These are phyloP conservation scores for Pestalotiopsis fici DNA, from an alignment of 2,329 filamentous ascomycete species.

Conservation along the genomic window DNA sequence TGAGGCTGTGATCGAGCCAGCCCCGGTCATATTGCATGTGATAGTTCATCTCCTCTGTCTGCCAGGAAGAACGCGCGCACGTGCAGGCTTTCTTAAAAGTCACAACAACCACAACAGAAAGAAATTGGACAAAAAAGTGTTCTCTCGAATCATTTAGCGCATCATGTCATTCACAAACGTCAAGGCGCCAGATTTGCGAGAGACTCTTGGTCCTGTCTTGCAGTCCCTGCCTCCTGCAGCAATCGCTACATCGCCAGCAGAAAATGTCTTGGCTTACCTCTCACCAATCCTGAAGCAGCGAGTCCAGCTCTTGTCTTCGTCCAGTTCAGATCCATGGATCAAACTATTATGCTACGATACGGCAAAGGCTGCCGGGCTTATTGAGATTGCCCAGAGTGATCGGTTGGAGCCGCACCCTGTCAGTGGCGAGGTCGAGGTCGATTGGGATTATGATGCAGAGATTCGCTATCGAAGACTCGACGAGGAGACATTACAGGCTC, in stretches of 20 bases:
- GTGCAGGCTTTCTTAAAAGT: neutral
- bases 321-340: slow-evolving; percentile 69
- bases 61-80: neutral
- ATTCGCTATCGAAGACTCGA: slow-evolving; percentile 70
- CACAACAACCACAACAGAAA: neutral
- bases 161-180: slow-evolving; percentile 29
- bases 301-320: slow-evolving; percentile 62
- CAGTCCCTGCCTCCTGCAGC: slow-evolving; percentile 61
- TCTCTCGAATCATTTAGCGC: neutral
- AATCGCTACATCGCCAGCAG: slow-evolving; percentile 57
- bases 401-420: slow-evolving; percentile 77
- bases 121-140: neutral
- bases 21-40: neutral
- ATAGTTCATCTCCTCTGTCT: neutral
- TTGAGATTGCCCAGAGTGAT: slow-evolving; percentile 62
- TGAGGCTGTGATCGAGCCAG: neutral
- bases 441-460: slow-evolving; percentile 65
- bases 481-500: slow-evolving; percentile 71
- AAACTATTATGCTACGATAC: slow-evolving; percentile 70
- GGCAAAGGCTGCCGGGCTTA: slow-evolving; percentile 56
- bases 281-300: slow-evolving; percentile 68
- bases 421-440: slow-evolving; percentile 77
- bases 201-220: slow-evolving; percentile 57
- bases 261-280: slow-evolving; percentile 58
- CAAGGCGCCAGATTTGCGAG: slow-evolving; percentile 44